These are phyloP conservation scores for Piper betle DNA, from an alignment of 164 flowering plant species.

Conservation along the genomic window DNA sequence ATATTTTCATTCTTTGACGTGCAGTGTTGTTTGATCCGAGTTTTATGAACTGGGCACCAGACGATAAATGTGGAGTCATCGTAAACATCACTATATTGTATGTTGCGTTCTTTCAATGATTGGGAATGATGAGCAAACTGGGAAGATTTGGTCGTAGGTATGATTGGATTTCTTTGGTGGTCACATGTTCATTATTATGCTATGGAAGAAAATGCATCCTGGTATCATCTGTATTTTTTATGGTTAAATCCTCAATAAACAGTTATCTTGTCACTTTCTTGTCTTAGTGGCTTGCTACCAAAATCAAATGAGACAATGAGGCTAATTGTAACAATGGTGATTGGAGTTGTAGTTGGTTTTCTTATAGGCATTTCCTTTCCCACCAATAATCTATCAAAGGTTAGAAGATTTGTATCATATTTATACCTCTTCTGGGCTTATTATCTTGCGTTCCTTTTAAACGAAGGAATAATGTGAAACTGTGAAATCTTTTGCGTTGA, in stretches of 20 bases:
- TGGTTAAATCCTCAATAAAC: neutral
- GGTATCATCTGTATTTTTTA: neutral
- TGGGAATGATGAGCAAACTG: slow-evolving; percentile 27
- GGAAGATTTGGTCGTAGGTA: slow-evolving; percentile 46
- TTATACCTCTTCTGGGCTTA: neutral
- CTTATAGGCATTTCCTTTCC: slow-evolving; percentile 63
- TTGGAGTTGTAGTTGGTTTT: slow-evolving; percentile 69
- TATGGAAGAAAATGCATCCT: neutral
- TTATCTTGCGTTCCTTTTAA: no score
- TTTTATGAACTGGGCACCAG: neutral
- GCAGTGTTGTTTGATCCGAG: no score
- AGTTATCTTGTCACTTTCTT: slow-evolving; percentile 3
- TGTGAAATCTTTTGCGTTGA: neutral
- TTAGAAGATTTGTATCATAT: slow-evolving; percentile 4
- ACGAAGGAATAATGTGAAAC: neutral
- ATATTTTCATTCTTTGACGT: no score
- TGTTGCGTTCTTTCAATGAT: slow-evolving; percentile 6
- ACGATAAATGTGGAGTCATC: slow-evolving; percentile 15
- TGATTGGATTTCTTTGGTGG: neutral
- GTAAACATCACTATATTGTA: slow-evolving; percentile 1
- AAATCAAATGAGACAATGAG: slow-evolving; percentile 60
- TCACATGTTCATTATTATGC: no score
- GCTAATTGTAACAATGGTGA: slow-evolving; percentile 38
- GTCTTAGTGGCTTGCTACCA: slow-evolving; percentile 31
- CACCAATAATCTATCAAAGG: slow-evolving; percentile 38